Evolutionary conservation across 1,139 yeast genomes (phyloP).

Genomic region (Diutina pseudorugosa): DNA sequence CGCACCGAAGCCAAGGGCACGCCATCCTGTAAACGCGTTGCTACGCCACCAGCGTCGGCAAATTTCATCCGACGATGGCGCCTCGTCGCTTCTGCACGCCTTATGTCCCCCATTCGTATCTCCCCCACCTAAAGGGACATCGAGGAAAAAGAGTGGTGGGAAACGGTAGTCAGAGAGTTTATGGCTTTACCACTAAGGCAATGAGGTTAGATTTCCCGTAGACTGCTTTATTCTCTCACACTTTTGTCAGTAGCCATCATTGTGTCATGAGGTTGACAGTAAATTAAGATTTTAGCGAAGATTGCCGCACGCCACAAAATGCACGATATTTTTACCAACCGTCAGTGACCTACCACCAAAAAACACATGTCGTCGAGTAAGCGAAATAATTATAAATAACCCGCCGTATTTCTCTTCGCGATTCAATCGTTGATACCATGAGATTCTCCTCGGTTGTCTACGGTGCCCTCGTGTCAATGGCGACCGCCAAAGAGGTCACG

Average conservation of each 20-base stretch:
- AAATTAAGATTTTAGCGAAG: not conserved
- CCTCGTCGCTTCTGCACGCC: not conserved
- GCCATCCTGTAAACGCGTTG: not conserved
- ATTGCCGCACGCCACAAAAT: not conserved
- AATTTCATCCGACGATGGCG: not conserved
- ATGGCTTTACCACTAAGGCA: too few relatives aligned
- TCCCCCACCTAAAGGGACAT: not conserved
- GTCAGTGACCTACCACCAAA: too few relatives aligned
- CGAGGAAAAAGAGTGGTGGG: too few relatives aligned
- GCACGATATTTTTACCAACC: not conserved
- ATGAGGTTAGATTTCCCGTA: too few relatives aligned
- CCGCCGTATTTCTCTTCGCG: not conserved
- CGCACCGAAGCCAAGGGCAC: not conserved
- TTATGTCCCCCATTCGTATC: not conserved
- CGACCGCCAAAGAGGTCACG: not conserved
- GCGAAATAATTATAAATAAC: too few relatives aligned
- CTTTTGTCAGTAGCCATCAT: too few relatives aligned
- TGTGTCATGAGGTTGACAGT: too few relatives aligned
- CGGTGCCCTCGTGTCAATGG: not conserved
- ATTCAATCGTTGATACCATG: not conserved
- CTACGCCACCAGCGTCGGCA: not conserved
- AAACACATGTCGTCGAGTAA: too few relatives aligned
- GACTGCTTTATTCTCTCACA: too few relatives aligned
- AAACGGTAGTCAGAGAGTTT: too few relatives aligned
- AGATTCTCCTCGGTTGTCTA: not conserved